Evolutionary conservation across 257 asterid genomes (phyloP), one percentile per base, ranked within the genome.

Genomic region (Scutellaria barbata): DNA sequence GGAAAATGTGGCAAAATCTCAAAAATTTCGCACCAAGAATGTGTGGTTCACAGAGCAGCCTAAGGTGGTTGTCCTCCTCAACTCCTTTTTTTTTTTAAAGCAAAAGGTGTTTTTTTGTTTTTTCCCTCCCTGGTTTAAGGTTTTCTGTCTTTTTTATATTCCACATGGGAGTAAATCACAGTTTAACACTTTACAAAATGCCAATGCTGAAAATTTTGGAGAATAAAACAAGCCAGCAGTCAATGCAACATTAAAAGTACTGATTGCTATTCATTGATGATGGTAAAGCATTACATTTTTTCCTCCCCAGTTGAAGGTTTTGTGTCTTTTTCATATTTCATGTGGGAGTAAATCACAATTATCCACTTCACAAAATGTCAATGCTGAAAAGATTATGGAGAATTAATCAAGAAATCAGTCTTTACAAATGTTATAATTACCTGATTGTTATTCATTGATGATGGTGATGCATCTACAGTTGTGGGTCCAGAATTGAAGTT

Each of bases 361-460:
- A 51, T 60, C 35, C 33, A 11, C 57, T 60, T 45, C 22, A 7
- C 63, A 37, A 11, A 5, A 69, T 43, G 50, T n/a, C 10, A 53
- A 54, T 33, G 40, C 35, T 8, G 11, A 42, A 65, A 56, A 30
- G 4, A 63, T 6, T n/a, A 10, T 20, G 47, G 9, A 66, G 51
- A 63, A 52, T 14, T 33, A 47, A 70, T 47, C 14, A 59, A 20
- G 33, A 52, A 43, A 53, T 7, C 63, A 55, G 33, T 51, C 35
- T 25, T 73, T 53, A 74, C 46, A 71, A 37, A 59, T 66, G 35
- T 14, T 5, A 20, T 40, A 6, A 56, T 11, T 77, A 92, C 97
- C 96, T 89, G 98, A 75, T 68, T 81, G 78, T 86, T 71, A 53
- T 16, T 70, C 0, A 75, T 41, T 25, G 91, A 63, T 70, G 89